phyloP scores from a whole-genome alignment of 345 rosid genomes.

The Microcos paniculata region DNA sequence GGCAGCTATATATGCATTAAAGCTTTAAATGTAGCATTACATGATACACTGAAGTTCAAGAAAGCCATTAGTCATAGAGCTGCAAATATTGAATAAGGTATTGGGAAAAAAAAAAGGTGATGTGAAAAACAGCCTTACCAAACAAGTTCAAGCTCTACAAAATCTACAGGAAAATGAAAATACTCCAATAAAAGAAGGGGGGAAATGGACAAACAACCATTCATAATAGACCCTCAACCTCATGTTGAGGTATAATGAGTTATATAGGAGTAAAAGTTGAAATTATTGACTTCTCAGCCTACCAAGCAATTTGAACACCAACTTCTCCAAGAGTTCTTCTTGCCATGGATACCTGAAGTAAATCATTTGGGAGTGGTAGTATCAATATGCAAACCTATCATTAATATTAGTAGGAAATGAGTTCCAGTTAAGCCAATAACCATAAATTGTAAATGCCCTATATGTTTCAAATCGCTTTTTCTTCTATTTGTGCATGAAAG shows the following conservation, averaged over 20 bases:
- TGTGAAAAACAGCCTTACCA: neutral
- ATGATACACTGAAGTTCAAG: neutral
- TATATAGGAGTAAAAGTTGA: neutral
- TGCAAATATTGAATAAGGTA: neutral
- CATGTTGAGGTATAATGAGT: neutral
- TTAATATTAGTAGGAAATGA: neutral
- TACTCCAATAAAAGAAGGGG: neutral
- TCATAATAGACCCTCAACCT: neutral
- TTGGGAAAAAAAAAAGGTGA: neutral
- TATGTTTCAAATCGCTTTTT: neutral
- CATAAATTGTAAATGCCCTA: neutral
- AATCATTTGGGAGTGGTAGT: neutral
- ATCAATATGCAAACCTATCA: neutral
- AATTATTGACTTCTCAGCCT: conserved; percentile 20
- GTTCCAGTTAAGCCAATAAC: neutral
- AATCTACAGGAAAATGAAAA: neutral
- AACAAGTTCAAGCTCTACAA: neutral
- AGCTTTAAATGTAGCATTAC: neutral
- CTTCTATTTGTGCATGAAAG: neutral
- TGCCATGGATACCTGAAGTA: conserved; percentile 90
- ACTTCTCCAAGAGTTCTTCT: conserved; percentile 73
- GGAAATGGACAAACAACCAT: neutral
- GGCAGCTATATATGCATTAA: neutral
- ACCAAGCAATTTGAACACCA: conserved; percentile 94
- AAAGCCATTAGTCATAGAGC: neutral